Percentiles rank a stretch among this genome's conserved stretches.
phyloP scores from a whole-genome alignment of 148 eudicot species.

The Nepenthes mirabilis region DNA sequence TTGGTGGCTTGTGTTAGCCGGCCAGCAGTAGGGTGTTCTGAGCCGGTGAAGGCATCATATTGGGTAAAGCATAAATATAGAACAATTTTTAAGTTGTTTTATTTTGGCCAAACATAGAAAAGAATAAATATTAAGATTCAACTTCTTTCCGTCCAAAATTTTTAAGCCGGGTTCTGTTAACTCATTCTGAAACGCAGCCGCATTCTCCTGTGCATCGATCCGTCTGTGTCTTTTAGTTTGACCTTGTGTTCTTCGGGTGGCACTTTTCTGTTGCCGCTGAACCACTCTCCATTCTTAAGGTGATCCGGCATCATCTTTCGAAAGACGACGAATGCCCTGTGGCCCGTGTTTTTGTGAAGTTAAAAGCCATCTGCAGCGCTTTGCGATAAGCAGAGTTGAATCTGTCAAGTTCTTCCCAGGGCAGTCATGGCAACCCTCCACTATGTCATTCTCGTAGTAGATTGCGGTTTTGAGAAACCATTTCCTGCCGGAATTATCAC shows the following conservation, averaged over 20 bases:
- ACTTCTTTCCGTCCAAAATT: no score
- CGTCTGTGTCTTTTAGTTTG: conserved; percentile 22
- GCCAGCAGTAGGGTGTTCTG: no score
- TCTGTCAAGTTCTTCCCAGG: conserved; percentile 44
- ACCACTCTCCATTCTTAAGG: conserved; percentile 79
- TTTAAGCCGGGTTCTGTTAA: no score
- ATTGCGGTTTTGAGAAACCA: conserved; percentile 66
- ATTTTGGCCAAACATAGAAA: no score
- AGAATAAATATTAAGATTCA: no score
- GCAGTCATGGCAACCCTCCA: conserved; percentile 67
- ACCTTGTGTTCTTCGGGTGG: conserved; percentile 41
- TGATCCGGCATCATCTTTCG: conserved; percentile 66
- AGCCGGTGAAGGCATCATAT: no score
- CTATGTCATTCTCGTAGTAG: conserved; percentile 44
- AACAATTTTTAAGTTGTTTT: no score
- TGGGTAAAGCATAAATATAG: no score
- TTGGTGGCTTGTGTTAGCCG: no score
- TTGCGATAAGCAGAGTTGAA: conserved; percentile 42
- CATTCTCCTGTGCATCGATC: conserved; percentile 29
- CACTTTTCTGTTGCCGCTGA: conserved; percentile 32
- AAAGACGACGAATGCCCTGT: conserved; percentile 29
- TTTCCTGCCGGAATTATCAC: conserved; percentile 49
- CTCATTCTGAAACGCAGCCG: not conserved
- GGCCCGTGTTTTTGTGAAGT: conserved; percentile 29
- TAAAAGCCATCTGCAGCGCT: conserved; percentile 20